These are phyloP conservation scores for Cutaneotrichosporon dermatis DNA, from an alignment of 1,284 basidiomycete species.

Conservation along the genomic window DNA sequence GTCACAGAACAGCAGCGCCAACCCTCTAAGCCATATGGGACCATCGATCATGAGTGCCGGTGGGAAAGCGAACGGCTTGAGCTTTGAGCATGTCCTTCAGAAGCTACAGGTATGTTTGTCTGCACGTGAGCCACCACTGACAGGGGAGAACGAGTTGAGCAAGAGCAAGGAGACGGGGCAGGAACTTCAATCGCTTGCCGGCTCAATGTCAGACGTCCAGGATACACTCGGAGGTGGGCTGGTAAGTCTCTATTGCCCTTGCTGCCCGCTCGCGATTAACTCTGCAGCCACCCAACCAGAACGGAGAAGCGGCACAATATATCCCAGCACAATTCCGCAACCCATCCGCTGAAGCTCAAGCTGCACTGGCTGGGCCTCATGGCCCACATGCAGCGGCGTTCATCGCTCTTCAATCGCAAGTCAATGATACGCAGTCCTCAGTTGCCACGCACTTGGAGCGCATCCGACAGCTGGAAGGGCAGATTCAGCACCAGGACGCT, in stretches of 20 bases:
- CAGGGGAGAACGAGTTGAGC: constrained; percentile 70
- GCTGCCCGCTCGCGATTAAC: background rate
- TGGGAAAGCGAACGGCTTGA: constrained; percentile 47
- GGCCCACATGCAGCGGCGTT: constrained; percentile 47
- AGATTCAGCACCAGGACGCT: constrained; percentile 75
- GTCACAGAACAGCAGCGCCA: constrained; percentile 11
- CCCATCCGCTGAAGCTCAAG: constrained; percentile 40
- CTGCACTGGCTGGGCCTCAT: constrained; percentile 45
- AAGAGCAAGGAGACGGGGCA: constrained; percentile 91
- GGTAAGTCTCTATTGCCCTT: constrained; percentile 52
- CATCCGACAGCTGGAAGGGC: constrained; percentile 72
- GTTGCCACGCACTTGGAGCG: constrained; percentile 78
- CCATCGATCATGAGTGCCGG: constrained; percentile 43
- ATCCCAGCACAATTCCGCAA: constrained; percentile 46
- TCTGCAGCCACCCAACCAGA: constrained; percentile 51
- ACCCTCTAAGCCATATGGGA: constrained; percentile 26
- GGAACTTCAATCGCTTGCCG: constrained; percentile 74
- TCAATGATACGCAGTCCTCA: constrained; percentile 77
- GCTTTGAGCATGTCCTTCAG: constrained; percentile 52
- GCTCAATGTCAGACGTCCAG: constrained; percentile 84
- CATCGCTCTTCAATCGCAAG: constrained; percentile 72
- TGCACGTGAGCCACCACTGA: constrained; percentile 46
- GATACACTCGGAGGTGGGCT: constrained; percentile 81
- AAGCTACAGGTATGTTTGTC: constrained; percentile 47
- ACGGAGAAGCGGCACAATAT: constrained; percentile 41